Percentiles rank a stretch among this genome's conserved stretches.
Conservation (phyloP, 129 eudicot species). For the Chrysanthemum seticuspe region DNA sequence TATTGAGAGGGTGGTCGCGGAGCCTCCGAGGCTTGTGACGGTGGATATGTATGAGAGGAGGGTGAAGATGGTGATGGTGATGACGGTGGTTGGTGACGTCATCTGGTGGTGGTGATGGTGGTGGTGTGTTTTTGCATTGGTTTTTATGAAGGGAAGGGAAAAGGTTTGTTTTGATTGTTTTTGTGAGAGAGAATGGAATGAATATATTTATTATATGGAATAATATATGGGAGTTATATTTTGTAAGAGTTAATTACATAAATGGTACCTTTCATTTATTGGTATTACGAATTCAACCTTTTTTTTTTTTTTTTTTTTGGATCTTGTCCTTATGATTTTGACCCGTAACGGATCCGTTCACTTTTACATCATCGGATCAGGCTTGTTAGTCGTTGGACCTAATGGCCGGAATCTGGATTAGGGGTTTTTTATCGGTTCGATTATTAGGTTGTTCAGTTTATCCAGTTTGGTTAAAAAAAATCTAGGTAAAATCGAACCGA, state of each 20-base stretch:
- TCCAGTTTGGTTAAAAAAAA: too few species aligned
- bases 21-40: slow-evolving; percentile 61
- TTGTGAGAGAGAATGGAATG: slow-evolving; percentile 7
- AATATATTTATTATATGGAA: background rate
- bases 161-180: slow-evolving; percentile 16
- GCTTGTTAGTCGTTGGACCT: too few species aligned
- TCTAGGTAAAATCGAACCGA: too few species aligned
- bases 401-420: too few species aligned
- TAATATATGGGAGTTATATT: slow-evolving; percentile 8
- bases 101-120: slow-evolving; percentile 36
- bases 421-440: too few species aligned
- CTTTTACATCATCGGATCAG: too few species aligned
- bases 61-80: slow-evolving; percentile 22
- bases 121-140: slow-evolving; percentile 26
- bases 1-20: slow-evolving; percentile 71
- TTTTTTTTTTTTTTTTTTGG: background rate
- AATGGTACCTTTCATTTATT: too few species aligned
- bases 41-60: slow-evolving; percentile 21
- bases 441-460: too few species aligned
- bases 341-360: too few species aligned
- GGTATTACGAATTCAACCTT: background rate
- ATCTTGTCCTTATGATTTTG: too few species aligned
- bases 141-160: slow-evolving; percentile 28
- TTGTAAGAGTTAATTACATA: background rate
- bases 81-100: slow-evolving; percentile 41